A percentile compares a stretch with the other conserved stretches of the same genome.
Conservation (phyloP, 345 rosid species). For the Lepidium sativum region DNA sequence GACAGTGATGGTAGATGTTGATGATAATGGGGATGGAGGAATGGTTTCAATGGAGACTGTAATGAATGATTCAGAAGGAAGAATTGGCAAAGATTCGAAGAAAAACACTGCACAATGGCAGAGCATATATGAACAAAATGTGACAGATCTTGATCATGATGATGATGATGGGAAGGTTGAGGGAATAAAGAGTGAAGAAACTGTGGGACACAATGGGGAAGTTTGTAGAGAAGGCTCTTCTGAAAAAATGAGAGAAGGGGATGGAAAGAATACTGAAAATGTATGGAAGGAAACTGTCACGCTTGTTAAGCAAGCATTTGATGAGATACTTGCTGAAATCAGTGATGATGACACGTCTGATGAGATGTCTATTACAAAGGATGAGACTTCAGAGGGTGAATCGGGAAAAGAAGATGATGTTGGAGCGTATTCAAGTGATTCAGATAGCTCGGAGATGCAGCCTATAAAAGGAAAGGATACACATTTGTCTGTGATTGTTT, state of each 20-base stretch:
- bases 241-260: slow-evolving; percentile 1
- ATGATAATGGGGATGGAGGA: background rate
- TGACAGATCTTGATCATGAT: background rate
- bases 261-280: slow-evolving; percentile 3
- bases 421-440: slow-evolving; percentile 18
- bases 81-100: background rate
- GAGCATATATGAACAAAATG: background rate
- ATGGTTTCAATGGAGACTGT: background rate
- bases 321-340: slow-evolving; percentile 64
- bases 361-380: slow-evolving; percentile 32
- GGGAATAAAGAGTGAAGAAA: background rate
- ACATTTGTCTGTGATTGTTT: slow-evolving; percentile 23
- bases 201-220: background rate
- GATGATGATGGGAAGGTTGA: background rate
- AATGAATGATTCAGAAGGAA: slow-evolving; percentile 2
- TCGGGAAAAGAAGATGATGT: slow-evolving; percentile 23
- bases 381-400: slow-evolving; percentile 26
- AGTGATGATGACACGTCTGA: slow-evolving; percentile 42
- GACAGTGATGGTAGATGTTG: background rate
- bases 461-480: slow-evolving; percentile 20
- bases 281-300: slow-evolving; percentile 46
- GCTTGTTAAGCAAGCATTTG: slow-evolving; percentile 74
- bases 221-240: background rate
- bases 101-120: background rate
- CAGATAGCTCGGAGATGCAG: slow-evolving; percentile 8